Conservation (phyloP, 257 asterid species). For the Primulina huaijiensis region DNA sequence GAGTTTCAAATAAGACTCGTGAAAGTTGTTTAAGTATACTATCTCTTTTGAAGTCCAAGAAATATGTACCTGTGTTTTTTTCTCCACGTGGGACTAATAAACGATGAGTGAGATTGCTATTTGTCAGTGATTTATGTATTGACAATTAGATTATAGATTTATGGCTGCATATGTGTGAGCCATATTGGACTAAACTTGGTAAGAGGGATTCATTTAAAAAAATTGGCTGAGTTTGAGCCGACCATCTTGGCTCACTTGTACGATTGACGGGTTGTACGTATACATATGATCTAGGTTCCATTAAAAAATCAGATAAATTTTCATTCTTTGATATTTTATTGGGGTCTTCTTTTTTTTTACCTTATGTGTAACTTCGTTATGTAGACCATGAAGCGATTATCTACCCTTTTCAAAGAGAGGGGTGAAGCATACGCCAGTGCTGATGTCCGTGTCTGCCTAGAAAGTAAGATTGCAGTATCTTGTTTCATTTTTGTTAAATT, state of each 20-base stretch:
- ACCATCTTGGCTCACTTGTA: not conserved
- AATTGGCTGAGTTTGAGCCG: not conserved
- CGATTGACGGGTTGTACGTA: not conserved
- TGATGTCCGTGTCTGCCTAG: slow-evolving; percentile 63
- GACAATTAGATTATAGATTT: not conserved
- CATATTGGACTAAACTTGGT: not conserved
- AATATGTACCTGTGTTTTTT: not conserved
- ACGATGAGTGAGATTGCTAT: not conserved
- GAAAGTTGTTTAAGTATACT: not conserved
- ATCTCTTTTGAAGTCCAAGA: not conserved
- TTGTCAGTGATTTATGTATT: not conserved
- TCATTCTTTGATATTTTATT: not conserved
- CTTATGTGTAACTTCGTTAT: slow-evolving; percentile 17
- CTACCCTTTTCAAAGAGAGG: slow-evolving; percentile 61
- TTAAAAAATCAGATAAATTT: not conserved
- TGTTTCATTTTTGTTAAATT: not conserved
- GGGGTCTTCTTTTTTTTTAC: not conserved
- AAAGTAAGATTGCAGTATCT: slow-evolving; percentile 44
- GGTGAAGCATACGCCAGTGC: slow-evolving; percentile 83
- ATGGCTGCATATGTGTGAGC: not conserved
- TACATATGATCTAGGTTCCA: not conserved
- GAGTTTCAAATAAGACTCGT: not conserved
- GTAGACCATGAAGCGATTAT: slow-evolving; percentile 70
- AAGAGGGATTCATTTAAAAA: not conserved
- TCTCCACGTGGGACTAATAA: not conserved